Evolutionary conservation across 2,329 filamentous ascomycete species (phyloP).

Genomic region (Alternaria incomplexa): DNA sequence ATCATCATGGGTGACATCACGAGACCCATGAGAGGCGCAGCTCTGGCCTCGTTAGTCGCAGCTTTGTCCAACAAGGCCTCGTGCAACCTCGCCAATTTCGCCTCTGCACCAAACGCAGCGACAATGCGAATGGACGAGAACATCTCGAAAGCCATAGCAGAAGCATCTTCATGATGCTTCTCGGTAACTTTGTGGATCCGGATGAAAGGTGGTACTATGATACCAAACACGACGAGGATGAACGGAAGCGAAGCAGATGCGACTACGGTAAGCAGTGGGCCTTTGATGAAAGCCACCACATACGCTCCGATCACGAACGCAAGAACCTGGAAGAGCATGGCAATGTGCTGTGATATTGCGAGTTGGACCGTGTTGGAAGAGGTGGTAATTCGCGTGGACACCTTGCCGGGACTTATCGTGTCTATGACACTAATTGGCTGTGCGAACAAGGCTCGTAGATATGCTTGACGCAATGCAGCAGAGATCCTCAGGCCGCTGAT

Average conservation of each 20-base stretch:
- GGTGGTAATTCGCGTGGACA: constrained; percentile 59
- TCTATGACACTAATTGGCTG: constrained; percentile 58
- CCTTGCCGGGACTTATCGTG: constrained; percentile 57
- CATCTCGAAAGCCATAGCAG: constrained; percentile 47
- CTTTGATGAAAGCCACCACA: constrained; percentile 59
- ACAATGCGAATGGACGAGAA: constrained; percentile 48
- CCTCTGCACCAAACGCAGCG: constrained; percentile 47
- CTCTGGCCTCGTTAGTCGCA: constrained; percentile 32
- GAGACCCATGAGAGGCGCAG: constrained; percentile 41
- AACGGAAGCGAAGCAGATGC: constrained; percentile 54
- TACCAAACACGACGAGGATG: constrained; percentile 42
- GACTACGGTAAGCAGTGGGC: constrained; percentile 60
- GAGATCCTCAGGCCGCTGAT: constrained; percentile 60
- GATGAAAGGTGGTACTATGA: constrained; percentile 40
- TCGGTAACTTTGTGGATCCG: constrained; percentile 43
- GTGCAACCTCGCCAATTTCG: constrained; percentile 41
- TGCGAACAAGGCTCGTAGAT: constrained; percentile 57
- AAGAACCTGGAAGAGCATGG: constrained; percentile 53
- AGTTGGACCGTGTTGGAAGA: constrained; percentile 61
- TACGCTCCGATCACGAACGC: constrained; percentile 46
- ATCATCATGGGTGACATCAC: constrained; percentile 45
- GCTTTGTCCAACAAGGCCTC: constrained; percentile 35
- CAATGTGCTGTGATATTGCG: constrained; percentile 61
- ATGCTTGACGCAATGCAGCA: constrained; percentile 57
- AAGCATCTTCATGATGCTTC: constrained; percentile 41